phyloP scores from a whole-genome alignment of 306 rosid genomes.

The Comarum palustre region DNA sequence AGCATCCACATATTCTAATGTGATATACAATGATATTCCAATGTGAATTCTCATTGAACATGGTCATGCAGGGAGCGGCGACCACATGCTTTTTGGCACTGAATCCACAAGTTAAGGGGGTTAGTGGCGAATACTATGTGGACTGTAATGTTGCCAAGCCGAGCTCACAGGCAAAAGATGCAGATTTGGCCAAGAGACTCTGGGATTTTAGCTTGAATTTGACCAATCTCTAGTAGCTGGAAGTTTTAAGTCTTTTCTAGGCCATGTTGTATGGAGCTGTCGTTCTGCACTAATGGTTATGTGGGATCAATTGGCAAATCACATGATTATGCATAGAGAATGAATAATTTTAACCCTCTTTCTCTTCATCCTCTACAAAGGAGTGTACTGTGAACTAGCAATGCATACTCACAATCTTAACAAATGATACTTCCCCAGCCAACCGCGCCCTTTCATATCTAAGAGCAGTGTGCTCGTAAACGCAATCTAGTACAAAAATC shows the following conservation, averaged over 20 bases:
- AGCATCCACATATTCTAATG: too few species aligned
- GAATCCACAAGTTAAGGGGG: constrained; percentile 39
- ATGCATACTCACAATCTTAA: not conserved
- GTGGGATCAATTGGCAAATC: not conserved
- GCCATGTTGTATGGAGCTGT: not conserved
- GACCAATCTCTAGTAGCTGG: constrained; percentile 18
- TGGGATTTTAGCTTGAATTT: constrained; percentile 24
- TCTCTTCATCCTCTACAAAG: not conserved
- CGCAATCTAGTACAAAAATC: not conserved
- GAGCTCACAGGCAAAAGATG: constrained; percentile 16
- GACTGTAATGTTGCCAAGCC: constrained; percentile 36
- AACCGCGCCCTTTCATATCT: not conserved
- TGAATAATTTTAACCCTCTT: too few species aligned
- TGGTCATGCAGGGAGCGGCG: constrained; percentile 50
- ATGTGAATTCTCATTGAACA: not conserved
- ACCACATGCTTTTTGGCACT: constrained; percentile 60
- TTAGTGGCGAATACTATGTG: not conserved
- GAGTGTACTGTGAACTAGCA: not conserved
- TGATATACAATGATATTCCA: not conserved
- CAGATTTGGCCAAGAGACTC: constrained; percentile 27
- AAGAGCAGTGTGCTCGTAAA: not conserved
- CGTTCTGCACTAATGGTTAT: not conserved
- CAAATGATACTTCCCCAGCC: not conserved
- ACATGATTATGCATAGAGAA: not conserved
- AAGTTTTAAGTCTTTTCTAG: not conserved